Evolutionary conservation across 2,329 filamentous ascomycete species (phyloP).

Genomic region (Pseudogymnoascus sp.): DNA sequence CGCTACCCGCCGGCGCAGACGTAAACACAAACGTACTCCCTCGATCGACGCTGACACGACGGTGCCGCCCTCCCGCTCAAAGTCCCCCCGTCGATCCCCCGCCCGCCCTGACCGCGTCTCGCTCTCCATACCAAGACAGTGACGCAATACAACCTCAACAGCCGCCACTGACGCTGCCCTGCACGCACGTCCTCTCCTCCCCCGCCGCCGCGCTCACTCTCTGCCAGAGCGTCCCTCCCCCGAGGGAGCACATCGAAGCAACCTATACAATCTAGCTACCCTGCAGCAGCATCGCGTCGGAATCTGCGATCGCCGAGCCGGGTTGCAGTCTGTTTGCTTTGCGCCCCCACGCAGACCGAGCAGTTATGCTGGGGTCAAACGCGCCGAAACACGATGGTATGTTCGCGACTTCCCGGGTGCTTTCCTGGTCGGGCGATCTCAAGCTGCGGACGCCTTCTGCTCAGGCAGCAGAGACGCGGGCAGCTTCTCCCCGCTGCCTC

Average conservation of each 20-base stretch:
- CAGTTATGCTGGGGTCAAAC: constrained; percentile 8
- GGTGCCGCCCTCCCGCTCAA: background rate
- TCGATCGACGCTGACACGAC: background rate
- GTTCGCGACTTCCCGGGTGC: background rate
- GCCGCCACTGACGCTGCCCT: background rate
- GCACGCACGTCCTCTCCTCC: background rate
- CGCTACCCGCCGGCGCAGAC: background rate
- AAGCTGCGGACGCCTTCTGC: background rate
- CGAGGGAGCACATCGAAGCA: background rate
- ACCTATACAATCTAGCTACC: background rate
- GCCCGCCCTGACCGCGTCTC: background rate
- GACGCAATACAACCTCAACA: background rate
- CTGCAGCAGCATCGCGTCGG: background rate
- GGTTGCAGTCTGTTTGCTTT: background rate
- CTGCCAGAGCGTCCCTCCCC: background rate
- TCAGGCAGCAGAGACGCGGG: background rate
- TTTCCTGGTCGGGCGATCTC: background rate
- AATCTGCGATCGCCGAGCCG: background rate
- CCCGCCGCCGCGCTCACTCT: background rate
- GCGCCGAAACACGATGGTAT: constrained; percentile 6
- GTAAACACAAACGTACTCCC: background rate
- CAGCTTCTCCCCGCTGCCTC: background rate
- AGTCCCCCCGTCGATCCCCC: background rate
- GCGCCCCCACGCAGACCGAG: background rate
- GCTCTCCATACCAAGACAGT: background rate